Conservation (phyloP, 2,329 filamentous ascomycete species). For the Lecanicillium sp. region DNA sequence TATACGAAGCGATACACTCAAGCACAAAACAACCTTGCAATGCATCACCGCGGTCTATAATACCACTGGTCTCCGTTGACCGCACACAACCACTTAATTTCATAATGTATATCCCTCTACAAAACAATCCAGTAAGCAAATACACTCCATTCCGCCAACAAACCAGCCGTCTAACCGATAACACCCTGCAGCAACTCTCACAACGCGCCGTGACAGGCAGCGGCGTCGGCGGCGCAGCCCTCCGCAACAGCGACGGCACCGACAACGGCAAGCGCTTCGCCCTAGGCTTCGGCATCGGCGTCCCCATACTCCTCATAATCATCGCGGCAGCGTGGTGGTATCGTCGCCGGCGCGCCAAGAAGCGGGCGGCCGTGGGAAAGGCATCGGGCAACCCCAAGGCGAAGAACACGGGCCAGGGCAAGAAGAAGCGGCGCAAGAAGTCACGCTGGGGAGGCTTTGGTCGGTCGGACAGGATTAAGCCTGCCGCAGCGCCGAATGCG, state of each 20-base stretch:
- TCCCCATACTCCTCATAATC: constrained; percentile 3
- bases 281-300: constrained; percentile 7
- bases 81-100: background rate
- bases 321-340: constrained; percentile 1
- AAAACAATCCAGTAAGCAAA: background rate
- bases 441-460: constrained; percentile 1
- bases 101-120: background rate
- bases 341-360: background rate
- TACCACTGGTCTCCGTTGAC: too few relatives aligned
- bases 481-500: background rate
- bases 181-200: too few relatives aligned
- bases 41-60: too few relatives aligned
- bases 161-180: background rate
- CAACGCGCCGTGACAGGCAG: constrained; percentile 1
- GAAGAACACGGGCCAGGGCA: background rate
- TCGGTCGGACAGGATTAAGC: constrained; percentile 2
- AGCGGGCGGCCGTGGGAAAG: background rate
- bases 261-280: constrained; percentile 3
- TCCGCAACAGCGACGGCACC: background rate
- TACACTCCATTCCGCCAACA: background rate
- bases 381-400: background rate
- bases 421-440: background rate
- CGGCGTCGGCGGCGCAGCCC: constrained; percentile 4
- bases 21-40: too few relatives aligned
- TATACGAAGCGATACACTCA: too few relatives aligned